These are phyloP conservation scores for Oxalis stricta DNA, from an alignment of 441 rosid genomes.

Conservation along the genomic window DNA sequence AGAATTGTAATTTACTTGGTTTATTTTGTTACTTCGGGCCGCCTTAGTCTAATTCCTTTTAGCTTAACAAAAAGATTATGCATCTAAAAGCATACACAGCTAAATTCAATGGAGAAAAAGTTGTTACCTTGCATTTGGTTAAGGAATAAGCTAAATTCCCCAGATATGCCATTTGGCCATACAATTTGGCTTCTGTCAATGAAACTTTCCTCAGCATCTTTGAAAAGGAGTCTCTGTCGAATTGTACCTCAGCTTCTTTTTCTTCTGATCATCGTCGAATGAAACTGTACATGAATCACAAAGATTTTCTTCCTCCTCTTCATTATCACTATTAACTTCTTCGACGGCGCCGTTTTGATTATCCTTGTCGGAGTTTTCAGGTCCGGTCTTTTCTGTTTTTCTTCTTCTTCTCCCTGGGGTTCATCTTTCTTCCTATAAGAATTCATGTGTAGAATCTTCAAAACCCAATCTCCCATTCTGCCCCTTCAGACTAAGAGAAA, in stretches of 20 bases:
- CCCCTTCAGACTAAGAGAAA: conserved; percentile 16
- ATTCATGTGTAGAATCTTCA: conserved; percentile 73
- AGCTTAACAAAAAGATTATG: background rate
- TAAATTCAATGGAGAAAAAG: background rate
- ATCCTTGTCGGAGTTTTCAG: conserved; percentile 5
- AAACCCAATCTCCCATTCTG: conserved; percentile 43
- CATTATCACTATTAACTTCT: conserved; percentile 3
- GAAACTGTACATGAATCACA: conserved; percentile 48
- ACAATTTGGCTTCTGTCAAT: conserved; percentile 57
- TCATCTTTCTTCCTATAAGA: conserved; percentile 38
- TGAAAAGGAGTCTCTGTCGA: conserved; percentile 62
- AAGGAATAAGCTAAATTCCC: conserved; percentile 75
- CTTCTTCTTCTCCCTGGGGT: conserved; percentile 35
- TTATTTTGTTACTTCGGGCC: too few relatives aligned
- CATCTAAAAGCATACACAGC: background rate
- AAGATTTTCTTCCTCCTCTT: conserved; percentile 22
- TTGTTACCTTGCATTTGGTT: conserved; percentile 55
- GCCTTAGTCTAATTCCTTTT: too few relatives aligned
- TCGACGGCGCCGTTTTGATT: conserved; percentile 1
- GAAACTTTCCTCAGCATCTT: conserved; percentile 49
- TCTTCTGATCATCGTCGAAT: conserved; percentile 23
- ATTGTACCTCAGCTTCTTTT: conserved; percentile 19
- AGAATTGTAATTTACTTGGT: too few relatives aligned
- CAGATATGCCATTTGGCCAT: conserved; percentile 65
- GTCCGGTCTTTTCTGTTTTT: conserved; percentile 4